Evolutionary conservation across 768 basidiomycete genomes (phyloP), one percentile per base, ranked within the genome.

Genomic region (Dacryopinax primogenitus): DNA sequence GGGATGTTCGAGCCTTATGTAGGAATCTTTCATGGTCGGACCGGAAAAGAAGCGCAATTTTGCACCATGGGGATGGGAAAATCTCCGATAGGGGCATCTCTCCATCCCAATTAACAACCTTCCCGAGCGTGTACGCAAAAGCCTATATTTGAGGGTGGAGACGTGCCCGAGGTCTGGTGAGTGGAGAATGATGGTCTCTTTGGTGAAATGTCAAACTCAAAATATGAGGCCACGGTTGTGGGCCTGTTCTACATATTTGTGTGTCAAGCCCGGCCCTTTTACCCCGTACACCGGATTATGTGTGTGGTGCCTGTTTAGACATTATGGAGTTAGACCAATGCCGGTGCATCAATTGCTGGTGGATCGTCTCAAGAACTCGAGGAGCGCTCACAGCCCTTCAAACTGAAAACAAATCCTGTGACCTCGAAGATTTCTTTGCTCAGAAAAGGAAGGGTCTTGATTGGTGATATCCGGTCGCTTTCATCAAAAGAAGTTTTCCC

Each of bases 111-210:
- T 47, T 15, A 47, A 23, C 45, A 28, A 11, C 26, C 51, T 58
- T 58, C 26, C 4, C 51, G 21, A 7, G 30, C 30, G 26, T 3
- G 18, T 58, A 26, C 26, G 18, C 9, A 58, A 30, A 26, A 18
- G 7, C 51, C 51, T 30, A 3, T 39, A n/a, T 39, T 30, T 58
- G 51, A 11, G 30, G 12, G 30, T 9, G 26, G 30, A 58, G 30
- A 58, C 30, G 15, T 32, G 51, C 26, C 51, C 4, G n/a, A n/a
- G n/a, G n/a, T n/a, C n/a, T n/a, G n/a, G n/a, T n/a, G n/a, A n/a
- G n/a, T n/a, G n/a, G n/a, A n/a, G n/a, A n/a, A n/a, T n/a, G n/a
- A 18, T 58, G 51, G 51, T 58, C 51, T 58, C 51, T 58, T 58
- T 58, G 51, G 32, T 58, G 51, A 58, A 44, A 26, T 58, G 51